Conservation (phyloP, 495 filamentous ascomycete species). For the Lasiosphaeria ovina region DNA sequence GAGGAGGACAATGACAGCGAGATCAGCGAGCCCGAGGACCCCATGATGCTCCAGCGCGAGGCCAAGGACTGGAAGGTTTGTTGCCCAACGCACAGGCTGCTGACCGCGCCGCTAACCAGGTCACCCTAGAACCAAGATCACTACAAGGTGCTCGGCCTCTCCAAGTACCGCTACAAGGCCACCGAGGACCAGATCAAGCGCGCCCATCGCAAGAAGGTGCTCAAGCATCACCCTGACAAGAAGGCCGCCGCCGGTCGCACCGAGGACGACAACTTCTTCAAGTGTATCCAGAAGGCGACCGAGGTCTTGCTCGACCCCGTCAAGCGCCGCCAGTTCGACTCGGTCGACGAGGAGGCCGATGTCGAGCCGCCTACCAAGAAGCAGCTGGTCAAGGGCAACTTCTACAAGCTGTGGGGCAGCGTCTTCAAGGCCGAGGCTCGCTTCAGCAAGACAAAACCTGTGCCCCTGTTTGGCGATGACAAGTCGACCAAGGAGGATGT, state of each 20-base stretch:
- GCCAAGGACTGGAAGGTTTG: conserved; percentile 99
- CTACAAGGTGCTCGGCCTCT: conserved; percentile 92
- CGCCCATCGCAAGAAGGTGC: conserved; percentile 98
- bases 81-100: not conserved
- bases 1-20: conserved; percentile 88
- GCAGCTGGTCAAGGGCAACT: conserved; percentile 76
- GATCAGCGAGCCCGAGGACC: conserved; percentile 89
- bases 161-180: conserved; percentile 84
- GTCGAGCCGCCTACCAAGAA: conserved; percentile 92
- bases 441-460: conserved; percentile 87
- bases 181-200: conserved; percentile 98
- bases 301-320: conserved; percentile 88
- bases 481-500: conserved; percentile 84
- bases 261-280: conserved; percentile 98
- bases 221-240: conserved; percentile 98
- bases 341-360: conserved; percentile 89
- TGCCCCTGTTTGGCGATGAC: conserved; percentile 80
- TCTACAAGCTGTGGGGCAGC: conserved; percentile 86
- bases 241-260: conserved; percentile 83
- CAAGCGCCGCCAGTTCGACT: conserved; percentile 94
- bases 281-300: conserved; percentile 98
- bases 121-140: conserved; percentile 80
- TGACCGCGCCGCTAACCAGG: conserved; percentile 26
- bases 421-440: conserved; percentile 88
- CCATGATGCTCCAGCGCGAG: conserved; percentile 83